A percentile compares a stretch with the other conserved stretches of the same genome.
phyloP scores from a whole-genome alignment of 1,284 basidiomycete species.

The Cryptococcus sp. region DNA sequence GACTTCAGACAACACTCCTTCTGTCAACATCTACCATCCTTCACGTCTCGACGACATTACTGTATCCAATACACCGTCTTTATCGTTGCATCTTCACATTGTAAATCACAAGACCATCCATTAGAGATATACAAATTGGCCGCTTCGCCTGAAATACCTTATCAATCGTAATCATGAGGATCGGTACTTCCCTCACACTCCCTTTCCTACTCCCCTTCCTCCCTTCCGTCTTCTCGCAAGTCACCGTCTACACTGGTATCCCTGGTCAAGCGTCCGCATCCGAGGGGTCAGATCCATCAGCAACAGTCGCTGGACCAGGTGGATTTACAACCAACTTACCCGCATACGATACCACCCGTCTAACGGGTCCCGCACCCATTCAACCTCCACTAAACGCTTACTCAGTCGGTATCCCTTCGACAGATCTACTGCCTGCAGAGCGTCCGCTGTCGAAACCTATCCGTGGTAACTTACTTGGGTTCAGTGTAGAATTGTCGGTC shows the following conservation, averaged over 20 bases:
- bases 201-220: background rate
- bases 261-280: background rate
- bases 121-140: no score
- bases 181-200: no score
- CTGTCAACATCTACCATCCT: no score
- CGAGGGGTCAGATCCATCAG: background rate
- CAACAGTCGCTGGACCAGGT: background rate
- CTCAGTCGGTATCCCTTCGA: constrained; percentile 21
- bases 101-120: no score
- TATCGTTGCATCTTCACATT: no score
- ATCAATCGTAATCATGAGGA: no score
- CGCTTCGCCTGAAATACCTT: no score
- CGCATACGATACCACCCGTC: constrained; percentile 36
- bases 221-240: background rate
- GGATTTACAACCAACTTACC: constrained; percentile 28
- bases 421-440: constrained; percentile 16
- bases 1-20: no score
- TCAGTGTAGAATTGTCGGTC: constrained; percentile 69
- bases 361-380: constrained; percentile 34
- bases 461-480: constrained; percentile 62
- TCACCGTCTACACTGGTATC: background rate
- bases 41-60: no score
- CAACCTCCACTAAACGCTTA: constrained; percentile 24
- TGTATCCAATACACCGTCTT: no score
- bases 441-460: constrained; percentile 51